A percentile compares a stretch with the other conserved stretches of the same genome.
Evolutionary conservation across 148 eudicot species (phyloP).

Genomic region (Diospyros kaki): DNA sequence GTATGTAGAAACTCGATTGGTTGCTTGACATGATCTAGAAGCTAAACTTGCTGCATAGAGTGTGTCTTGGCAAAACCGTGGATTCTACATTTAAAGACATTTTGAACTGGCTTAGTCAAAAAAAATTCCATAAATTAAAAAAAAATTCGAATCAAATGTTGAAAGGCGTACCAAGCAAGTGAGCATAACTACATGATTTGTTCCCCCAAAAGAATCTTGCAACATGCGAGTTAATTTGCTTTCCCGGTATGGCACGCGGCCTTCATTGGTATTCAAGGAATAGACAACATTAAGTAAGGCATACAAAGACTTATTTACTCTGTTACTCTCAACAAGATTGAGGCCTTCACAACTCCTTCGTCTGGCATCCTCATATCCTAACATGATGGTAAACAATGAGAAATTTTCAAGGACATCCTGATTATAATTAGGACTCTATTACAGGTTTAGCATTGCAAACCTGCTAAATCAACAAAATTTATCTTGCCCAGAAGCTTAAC

Average conservation of each 20-base stretch:
- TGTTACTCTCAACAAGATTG: slow-evolving; percentile 42
- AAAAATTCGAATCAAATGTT: neutral
- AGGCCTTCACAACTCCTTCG: slow-evolving; percentile 48
- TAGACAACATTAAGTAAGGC: slow-evolving; percentile 68
- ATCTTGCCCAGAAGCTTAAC: slow-evolving; percentile 56
- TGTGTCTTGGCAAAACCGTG: slow-evolving; percentile 63
- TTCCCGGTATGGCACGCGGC: slow-evolving; percentile 79
- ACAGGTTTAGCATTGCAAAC: slow-evolving; percentile 26
- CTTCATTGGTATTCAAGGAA: slow-evolving; percentile 67
- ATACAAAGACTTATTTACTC: slow-evolving; percentile 63
- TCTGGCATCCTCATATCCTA: slow-evolving; percentile 80
- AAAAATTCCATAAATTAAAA: neutral
- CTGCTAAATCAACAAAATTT: slow-evolving; percentile 87
- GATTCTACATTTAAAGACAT: slow-evolving; percentile 43
- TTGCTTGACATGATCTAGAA: slow-evolving; percentile 62
- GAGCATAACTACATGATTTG: slow-evolving; percentile 48
- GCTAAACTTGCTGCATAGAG: slow-evolving; percentile 57
- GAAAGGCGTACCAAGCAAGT: slow-evolving; percentile 61
- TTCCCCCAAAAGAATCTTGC: slow-evolving; percentile 85
- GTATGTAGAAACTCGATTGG: slow-evolving; percentile 33
- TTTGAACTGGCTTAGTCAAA: neutral
- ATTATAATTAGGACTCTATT: neutral
- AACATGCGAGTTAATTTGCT: slow-evolving; percentile 73
- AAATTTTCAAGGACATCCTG: neutral
- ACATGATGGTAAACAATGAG: slow-evolving; percentile 3